Evolutionary conservation across 768 basidiomycete species (phyloP).

Genomic region (Agrocybe praecox): DNA sequence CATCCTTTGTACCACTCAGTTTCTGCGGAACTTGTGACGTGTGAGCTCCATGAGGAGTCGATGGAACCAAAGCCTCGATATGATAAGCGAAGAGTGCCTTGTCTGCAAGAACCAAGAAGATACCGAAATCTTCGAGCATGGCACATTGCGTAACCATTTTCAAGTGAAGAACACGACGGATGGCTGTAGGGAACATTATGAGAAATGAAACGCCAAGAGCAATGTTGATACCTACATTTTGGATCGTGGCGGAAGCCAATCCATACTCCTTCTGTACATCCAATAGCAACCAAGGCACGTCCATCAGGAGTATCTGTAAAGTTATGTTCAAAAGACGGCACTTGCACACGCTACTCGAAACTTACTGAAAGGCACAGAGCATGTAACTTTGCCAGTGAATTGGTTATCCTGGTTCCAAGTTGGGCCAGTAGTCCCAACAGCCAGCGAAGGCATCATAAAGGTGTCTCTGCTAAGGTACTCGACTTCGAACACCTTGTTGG

Average conservation of each 20-base stretch:
- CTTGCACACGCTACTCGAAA: conserved; percentile 19
- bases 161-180: conserved; percentile 91
- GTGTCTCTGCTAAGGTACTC: conserved; percentile 89
- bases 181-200: conserved; percentile 50
- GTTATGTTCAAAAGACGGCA: conserved; percentile 1
- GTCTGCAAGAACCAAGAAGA: conserved; percentile 94
- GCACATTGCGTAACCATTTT: conserved; percentile 95
- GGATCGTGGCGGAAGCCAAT: conserved; percentile 94
- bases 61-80: conserved; percentile 95
- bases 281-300: conserved; percentile 86
- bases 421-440: conserved; percentile 46
- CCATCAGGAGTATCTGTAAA: conserved; percentile 79
- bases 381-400: conserved; percentile 86
- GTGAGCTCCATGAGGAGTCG: conserved; percentile 68
- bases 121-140: conserved; percentile 94
- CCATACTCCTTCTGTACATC: conserved; percentile 97
- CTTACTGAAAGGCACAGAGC: conserved; percentile 90
- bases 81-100: conserved; percentile 94
- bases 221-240: conserved; percentile 53
- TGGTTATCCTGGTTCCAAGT: conserved; percentile 77
- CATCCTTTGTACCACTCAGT: conserved; percentile 87
- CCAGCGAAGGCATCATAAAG: conserved; percentile 75
- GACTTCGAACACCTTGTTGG: conserved; percentile 93
- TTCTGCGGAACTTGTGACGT: conserved; percentile 85
- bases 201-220: background rate